A percentile compares a stretch with the other conserved stretches of the same genome.
These are phyloP conservation scores for Geum urbanum DNA, from an alignment of 306 rosid species.

Conservation along the genomic window DNA sequence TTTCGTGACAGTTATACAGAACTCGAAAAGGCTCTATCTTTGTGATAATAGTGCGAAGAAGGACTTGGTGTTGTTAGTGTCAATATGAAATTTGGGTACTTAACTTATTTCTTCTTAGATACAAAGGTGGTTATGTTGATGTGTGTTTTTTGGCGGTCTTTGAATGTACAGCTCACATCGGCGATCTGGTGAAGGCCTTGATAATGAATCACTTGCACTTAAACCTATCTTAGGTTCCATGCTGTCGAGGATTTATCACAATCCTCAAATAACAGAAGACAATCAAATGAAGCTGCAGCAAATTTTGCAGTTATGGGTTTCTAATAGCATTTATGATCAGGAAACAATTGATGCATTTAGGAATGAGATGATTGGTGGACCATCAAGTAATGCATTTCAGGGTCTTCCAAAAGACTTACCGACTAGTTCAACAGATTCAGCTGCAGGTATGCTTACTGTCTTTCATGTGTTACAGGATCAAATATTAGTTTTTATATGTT, in stretches of 20 bases:
- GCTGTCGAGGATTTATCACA: slow-evolving; percentile 89
- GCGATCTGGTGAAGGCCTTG: slow-evolving; percentile 59
- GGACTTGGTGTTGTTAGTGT: neutral
- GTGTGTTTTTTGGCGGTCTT: neutral
- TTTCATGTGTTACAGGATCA: neutral
- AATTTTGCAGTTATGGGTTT: slow-evolving; percentile 91
- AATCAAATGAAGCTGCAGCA: slow-evolving; percentile 74
- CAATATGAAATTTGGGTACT: neutral
- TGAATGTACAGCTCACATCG: slow-evolving; percentile 56
- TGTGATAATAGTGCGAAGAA: neutral
- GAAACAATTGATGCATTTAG: slow-evolving; percentile 62
- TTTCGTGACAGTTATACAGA: too few relatives aligned
- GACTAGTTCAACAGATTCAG: slow-evolving; percentile 50
- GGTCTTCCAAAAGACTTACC: slow-evolving; percentile 56
- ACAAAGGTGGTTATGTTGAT: neutral
- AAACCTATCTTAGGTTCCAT: slow-evolving; percentile 83
- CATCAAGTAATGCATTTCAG: slow-evolving; percentile 48
- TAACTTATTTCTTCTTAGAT: neutral
- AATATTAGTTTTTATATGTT: neutral
- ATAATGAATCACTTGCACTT: slow-evolving; percentile 82
- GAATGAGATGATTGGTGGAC: slow-evolving; percentile 80
- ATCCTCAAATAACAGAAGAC: slow-evolving; percentile 88
- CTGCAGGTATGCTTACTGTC: slow-evolving; percentile 46
- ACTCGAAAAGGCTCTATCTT: neutral
- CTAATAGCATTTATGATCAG: slow-evolving; percentile 74